Conservation (phyloP, 805 yeast species). For the Nakazawaea molendinolei region DNA sequence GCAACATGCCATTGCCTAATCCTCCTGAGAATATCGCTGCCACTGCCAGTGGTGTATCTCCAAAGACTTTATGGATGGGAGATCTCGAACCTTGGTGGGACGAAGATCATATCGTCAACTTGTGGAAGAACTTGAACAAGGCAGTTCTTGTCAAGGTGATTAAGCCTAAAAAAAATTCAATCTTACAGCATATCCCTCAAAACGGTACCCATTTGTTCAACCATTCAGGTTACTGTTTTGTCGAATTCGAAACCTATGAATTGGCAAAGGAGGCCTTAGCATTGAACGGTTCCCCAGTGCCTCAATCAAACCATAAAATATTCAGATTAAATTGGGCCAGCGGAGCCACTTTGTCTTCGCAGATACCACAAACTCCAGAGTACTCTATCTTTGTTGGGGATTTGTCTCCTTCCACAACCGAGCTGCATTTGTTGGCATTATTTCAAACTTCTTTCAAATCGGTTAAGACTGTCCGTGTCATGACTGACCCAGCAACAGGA, state of each 20-base stretch:
- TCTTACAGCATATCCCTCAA: constrained; percentile 25
- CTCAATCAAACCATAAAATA: constrained; percentile 50
- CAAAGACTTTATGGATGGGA: constrained; percentile 85
- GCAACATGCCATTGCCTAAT: constrained; percentile 33
- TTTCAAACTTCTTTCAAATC: constrained; percentile 62
- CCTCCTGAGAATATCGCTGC: constrained; percentile 49
- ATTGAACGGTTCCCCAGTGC: constrained; percentile 59
- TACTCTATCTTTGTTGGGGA: constrained; percentile 80
- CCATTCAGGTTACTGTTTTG: constrained; percentile 66
- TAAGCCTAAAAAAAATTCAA: constrained; percentile 33
- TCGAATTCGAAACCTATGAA: constrained; percentile 62
- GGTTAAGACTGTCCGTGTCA: constrained; percentile 74
- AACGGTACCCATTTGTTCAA: constrained; percentile 15
- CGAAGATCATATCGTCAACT: constrained; percentile 48
- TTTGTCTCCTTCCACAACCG: constrained; percentile 70
- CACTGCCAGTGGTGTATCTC: constrained; percentile 34
- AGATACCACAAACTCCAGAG: constrained; percentile 69
- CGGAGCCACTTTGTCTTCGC: constrained; percentile 69
- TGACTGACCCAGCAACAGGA: constrained; percentile 80
- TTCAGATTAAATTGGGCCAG: constrained; percentile 81
- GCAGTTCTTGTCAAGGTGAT: constrained; percentile 63
- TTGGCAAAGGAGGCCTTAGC: constrained; percentile 66
- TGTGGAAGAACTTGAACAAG: constrained; percentile 55
- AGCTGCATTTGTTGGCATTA: constrained; percentile 66
- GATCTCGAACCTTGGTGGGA: constrained; percentile 78